phyloP scores from a whole-genome alignment of 768 basidiomycete genomes.

The Boletus insuetus region DNA sequence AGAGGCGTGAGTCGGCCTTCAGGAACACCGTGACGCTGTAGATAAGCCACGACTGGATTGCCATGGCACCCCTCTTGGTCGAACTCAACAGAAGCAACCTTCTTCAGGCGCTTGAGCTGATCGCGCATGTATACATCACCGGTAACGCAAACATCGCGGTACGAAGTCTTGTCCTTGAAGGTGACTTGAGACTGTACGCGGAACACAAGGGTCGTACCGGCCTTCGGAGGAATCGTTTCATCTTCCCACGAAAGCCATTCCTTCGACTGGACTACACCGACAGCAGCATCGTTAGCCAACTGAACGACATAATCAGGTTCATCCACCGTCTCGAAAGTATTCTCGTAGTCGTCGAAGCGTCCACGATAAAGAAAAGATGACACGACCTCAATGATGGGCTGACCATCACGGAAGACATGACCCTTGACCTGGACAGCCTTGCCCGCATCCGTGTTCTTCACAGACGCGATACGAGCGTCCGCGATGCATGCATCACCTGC shows the following conservation, averaged over 20 bases:
- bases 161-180: constrained; percentile 89
- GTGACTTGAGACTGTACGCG: constrained; percentile 80
- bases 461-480: constrained; percentile 84
- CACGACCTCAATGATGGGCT: constrained; percentile 87
- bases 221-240: constrained; percentile 67
- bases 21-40: constrained; percentile 84
- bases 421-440: constrained; percentile 93
- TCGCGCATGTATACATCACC: constrained; percentile 88
- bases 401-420: constrained; percentile 68
- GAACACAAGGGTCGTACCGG: constrained; percentile 87
- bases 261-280: constrained; percentile 92
- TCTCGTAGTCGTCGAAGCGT: constrained; percentile 87
- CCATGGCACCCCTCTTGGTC: constrained; percentile 84
- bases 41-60: constrained; percentile 90
- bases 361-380: constrained; percentile 98
- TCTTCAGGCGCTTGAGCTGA: constrained; percentile 83
- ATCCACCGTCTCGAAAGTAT: constrained; percentile 92
- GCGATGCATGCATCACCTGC: constrained; percentile 90
- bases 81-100: constrained; percentile 87
- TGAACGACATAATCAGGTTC: constrained; percentile 87
- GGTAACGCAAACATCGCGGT: constrained; percentile 72
- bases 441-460: constrained; percentile 86
- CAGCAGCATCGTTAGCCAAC: constrained; percentile 68
- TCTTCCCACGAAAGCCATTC: constrained; percentile 98
- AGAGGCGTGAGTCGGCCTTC: constrained; percentile 78